phyloP scores from a whole-genome alignment of 371 early-diverging fungal species.

The Dinochytrium kinnereticum region DNA sequence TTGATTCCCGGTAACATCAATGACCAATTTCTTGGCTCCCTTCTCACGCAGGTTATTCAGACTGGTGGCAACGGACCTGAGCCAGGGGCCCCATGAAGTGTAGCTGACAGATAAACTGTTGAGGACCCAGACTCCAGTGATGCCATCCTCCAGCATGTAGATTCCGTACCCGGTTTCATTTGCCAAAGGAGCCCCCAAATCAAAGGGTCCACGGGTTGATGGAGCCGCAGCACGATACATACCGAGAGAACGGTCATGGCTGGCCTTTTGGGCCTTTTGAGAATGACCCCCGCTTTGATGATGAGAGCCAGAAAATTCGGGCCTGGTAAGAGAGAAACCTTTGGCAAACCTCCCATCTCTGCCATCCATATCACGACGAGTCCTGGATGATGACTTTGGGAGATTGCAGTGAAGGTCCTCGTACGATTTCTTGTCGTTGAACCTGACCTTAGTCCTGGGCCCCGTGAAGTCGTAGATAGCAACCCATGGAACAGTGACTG shows the following conservation, averaged over 20 bases:
- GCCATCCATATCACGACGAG: not conserved
- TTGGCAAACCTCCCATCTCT: not conserved
- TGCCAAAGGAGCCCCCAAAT: too few species aligned
- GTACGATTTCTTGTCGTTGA: not conserved
- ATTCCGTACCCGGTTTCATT: too few species aligned
- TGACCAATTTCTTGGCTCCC: slow-evolving; percentile 33
- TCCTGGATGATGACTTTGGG: not conserved
- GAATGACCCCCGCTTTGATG: not conserved
- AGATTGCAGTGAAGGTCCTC: not conserved
- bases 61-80: slow-evolving; percentile 20
- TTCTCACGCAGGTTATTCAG: slow-evolving; percentile 1
- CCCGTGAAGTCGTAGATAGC: not conserved
- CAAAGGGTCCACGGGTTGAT: not conserved
- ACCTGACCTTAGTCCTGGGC: not conserved
- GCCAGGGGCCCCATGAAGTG: not conserved
- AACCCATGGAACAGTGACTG: not conserved
- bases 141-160: slow-evolving; percentile 10
- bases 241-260: not conserved
- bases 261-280: not conserved
- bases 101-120: not conserved
- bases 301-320: not conserved
- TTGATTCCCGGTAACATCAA: slow-evolving; percentile 32
- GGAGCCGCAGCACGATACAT: not conserved
- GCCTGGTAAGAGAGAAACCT: not conserved
- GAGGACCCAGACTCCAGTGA: not conserved